Conservation (phyloP, 2,329 filamentous ascomycete species). For the Neoarthrinium moseri region DNA sequence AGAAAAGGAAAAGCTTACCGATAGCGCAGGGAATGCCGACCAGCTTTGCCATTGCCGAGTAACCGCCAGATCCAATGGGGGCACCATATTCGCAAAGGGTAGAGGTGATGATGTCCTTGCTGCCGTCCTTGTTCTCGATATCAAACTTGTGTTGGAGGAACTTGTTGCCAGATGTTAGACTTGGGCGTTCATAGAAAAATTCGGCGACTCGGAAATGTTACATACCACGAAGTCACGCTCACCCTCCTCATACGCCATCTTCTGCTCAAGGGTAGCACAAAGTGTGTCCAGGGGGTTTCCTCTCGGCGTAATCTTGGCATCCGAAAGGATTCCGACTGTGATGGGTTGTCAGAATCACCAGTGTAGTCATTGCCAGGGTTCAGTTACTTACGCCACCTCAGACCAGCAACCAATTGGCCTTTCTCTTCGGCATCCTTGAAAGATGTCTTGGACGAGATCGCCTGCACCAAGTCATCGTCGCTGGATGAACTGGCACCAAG, state of each 20-base stretch:
- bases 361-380: too few relatives aligned
- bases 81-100: constrained; percentile 83
- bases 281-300: constrained; percentile 84
- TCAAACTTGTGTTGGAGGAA: constrained; percentile 80
- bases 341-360: too few relatives aligned
- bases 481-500: constrained; percentile 65
- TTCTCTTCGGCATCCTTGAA: constrained; percentile 71
- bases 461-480: constrained; percentile 68
- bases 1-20: too few relatives aligned
- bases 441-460: constrained; percentile 72
- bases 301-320: constrained; percentile 66
- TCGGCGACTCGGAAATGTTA: too few relatives aligned
- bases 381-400: too few relatives aligned
- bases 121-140: constrained; percentile 80
- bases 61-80: constrained; percentile 70
- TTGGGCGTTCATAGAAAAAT: too few relatives aligned
- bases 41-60: constrained; percentile 80
- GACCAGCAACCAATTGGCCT: constrained; percentile 66
- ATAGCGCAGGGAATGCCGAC: constrained; percentile 69
- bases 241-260: constrained; percentile 81
- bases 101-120: constrained; percentile 71
- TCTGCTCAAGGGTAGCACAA: constrained; percentile 82
- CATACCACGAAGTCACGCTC: constrained; percentile 81
- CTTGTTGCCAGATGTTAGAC: too few relatives aligned
- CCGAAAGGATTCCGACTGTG: constrained; percentile 66